These are phyloP conservation scores for Jamesozyma spencerorum DNA, from an alignment of 805 yeast genomes.

Conservation along the genomic window DNA sequence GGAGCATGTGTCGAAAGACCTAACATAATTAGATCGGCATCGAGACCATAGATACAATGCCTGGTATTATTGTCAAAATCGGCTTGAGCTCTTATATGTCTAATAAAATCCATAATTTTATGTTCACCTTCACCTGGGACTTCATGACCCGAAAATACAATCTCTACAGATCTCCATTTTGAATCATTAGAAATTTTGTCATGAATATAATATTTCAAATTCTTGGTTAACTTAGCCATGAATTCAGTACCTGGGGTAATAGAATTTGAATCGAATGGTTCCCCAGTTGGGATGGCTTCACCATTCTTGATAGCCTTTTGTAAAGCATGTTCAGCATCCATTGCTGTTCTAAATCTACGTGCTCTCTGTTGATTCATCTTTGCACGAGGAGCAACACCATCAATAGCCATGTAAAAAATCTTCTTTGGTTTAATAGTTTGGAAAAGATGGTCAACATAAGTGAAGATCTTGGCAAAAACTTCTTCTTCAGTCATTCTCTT, in stretches of 20 bases:
- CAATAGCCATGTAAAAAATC: constrained; percentile 91
- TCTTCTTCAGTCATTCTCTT: constrained; percentile 77
- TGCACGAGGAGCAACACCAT: constrained; percentile 98
- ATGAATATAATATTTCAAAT: constrained; percentile 78
- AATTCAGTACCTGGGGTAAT: constrained; percentile 97
- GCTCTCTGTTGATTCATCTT: constrained; percentile 97
- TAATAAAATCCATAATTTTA: constrained; percentile 87
- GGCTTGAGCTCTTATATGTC: constrained; percentile 65
- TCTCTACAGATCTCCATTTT: constrained; percentile 70
- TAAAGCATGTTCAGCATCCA: constrained; percentile 77
- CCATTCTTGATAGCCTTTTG: constrained; percentile 68
- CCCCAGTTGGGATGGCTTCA: constrained; percentile 63
- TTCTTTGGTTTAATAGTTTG: constrained; percentile 78
- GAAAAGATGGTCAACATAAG: constrained; percentile 89
- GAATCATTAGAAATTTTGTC: constrained; percentile 80
- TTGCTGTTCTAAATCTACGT: constrained; percentile 87
- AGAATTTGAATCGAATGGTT: constrained; percentile 80
- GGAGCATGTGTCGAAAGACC: constrained; percentile 90
- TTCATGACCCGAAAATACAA: constrained; percentile 84
- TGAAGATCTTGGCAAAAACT: constrained; percentile 85
- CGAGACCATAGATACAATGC: constrained; percentile 92
- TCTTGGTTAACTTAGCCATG: constrained; percentile 79
- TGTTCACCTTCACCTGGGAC: constrained; percentile 99
- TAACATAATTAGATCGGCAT: constrained; percentile 91
- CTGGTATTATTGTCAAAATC: constrained; percentile 71